Base-by-base conservation (phyloP, 2,329 filamentous ascomycete genomes). In the Myriosclerotinia curreyana region DNA sequence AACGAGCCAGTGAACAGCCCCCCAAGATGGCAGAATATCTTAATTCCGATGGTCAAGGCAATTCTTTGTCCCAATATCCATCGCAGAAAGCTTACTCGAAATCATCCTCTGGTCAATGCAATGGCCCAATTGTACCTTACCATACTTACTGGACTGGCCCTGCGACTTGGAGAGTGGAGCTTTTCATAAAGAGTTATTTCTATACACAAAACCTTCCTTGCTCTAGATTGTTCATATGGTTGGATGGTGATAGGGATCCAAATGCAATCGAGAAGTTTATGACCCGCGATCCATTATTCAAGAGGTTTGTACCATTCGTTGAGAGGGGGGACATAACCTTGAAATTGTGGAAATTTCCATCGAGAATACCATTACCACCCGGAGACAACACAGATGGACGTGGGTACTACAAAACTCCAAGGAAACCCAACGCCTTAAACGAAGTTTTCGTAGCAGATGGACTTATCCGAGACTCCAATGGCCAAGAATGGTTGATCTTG, bases 131-230 rank as follows among this genome's bases (percentile, higher is more conserved):
- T 67, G 77, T 83, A 38, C 81, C 81, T 5, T 83, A 81, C 60
- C 82, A 84, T 68, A 78, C 80, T 36, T 84, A 83, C 77, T 84
- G 82, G 82, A 82, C 81, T 9, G 82, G 82, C 4, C 79, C 81
- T 11, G 81, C 82, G 4, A 83, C 81, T 4, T 84, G 82, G 82
- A 76, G 82, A 51, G 80, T 84, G 50, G 82, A 84, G 68, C 75
- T 81, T 38, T 84, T 84, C 68, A 75, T 84, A 75, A 84, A 84
- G 74, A 80, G 79, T 62, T 82, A 84, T 69, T 77, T 84, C 0
- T 80, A 84, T 70, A 83, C 82, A 0, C 82, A 84, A 66, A 83
- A 84, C 65, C 72, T 84, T 34, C 79, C 82, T 12, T 84, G 82
- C 70, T 82, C 79, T 40, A 77, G 80, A 40, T 74, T 84, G 8